Evolutionary conservation across 2,329 filamentous ascomycete genomes (phyloP), one percentile per base, ranked within the genome.

Genomic region (Cucurbitaria berberidis): DNA sequence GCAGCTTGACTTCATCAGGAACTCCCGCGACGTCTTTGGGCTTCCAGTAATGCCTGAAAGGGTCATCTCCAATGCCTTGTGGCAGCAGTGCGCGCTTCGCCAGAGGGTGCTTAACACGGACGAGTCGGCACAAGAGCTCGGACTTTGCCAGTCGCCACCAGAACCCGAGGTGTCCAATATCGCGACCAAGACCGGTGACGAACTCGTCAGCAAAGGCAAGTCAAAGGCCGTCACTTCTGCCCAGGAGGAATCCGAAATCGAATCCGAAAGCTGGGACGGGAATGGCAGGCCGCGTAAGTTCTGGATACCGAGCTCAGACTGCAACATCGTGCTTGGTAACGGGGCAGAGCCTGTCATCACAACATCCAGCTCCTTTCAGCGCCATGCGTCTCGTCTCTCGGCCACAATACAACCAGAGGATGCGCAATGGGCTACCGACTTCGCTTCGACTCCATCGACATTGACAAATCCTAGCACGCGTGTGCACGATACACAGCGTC

Each of bases 61-160:
- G 48, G 81, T 84, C 41, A 80, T 84, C 32, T 80, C 77, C 3
- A 81, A 82, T 60, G 82, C 83, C 1, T 66, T 85, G 7, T 85
- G 83, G 83, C 82, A 82, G 71, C 79, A 82, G 55, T 80, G 84
- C 64, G 81, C 83, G 47, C 74, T 86, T 3, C 76, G 83, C 10
- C 83, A 85, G 57, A 79, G 75, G 44, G 80, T 86, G 3, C 65
- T 84, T 45, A 84, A 82, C 56, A 79, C 82, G 3, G 73, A 76
- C 16, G 80, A 84, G 19, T 64, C 72, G 13, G 77, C 81, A n/a
- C 72, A 82, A 61, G 82, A 84, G 57, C 75, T 86, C 3, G 82
- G 82, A 0, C 61, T 85, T 13, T 81, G 77, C 45, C 68, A 79
- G 32, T 57, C 69, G 13, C 75, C 78, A 2, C 76, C 78, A 18